Percentiles rank a stretch among this genome's conserved stretches.
Evolutionary conservation across 2,329 filamentous ascomycete genomes (phyloP).

Genomic region (Parastagonospora avenae): DNA sequence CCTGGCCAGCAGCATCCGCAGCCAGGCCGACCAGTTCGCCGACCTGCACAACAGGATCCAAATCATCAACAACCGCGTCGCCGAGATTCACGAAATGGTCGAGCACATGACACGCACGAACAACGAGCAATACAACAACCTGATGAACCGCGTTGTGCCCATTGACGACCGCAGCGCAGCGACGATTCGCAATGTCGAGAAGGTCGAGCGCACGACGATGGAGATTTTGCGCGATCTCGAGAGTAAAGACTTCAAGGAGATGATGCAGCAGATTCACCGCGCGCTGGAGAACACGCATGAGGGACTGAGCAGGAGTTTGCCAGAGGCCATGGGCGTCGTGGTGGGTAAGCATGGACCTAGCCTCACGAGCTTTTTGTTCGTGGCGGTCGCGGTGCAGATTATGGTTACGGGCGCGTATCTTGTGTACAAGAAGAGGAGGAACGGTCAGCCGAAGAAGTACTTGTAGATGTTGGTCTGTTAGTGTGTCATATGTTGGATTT

Average conservation of each 20-base stretch:
- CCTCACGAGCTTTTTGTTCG: constrained; percentile 67
- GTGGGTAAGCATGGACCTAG: constrained; percentile 60
- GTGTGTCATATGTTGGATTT: no score
- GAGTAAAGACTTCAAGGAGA: constrained; percentile 61
- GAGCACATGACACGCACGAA: constrained; percentile 57
- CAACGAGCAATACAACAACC: constrained; percentile 63
- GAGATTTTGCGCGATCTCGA: constrained; percentile 60
- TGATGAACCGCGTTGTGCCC: constrained; percentile 42
- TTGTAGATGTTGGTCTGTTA: constrained; percentile 54
- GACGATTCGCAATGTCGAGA: constrained; percentile 57
- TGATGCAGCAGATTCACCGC: constrained; percentile 60
- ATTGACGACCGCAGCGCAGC: constrained; percentile 38
- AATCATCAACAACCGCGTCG: constrained; percentile 70
- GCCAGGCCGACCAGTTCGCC: constrained; percentile 68
- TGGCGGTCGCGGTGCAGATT: constrained; percentile 76
- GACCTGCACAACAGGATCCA: constrained; percentile 87
- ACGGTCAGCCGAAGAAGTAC: constrained; percentile 87
- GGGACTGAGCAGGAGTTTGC: constrained; percentile 58
- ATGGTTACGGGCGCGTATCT: constrained; percentile 72
- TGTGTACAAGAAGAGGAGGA: constrained; percentile 78
- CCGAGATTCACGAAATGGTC: constrained; percentile 64
- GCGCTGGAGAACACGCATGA: constrained; percentile 60
- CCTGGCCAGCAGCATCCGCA: constrained; percentile 52
- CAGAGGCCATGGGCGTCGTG: constrained; percentile 57
- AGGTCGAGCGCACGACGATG: constrained; percentile 58